phyloP scores from a whole-genome alignment of 306 rosid species.

The Medicago ruthenica region DNA sequence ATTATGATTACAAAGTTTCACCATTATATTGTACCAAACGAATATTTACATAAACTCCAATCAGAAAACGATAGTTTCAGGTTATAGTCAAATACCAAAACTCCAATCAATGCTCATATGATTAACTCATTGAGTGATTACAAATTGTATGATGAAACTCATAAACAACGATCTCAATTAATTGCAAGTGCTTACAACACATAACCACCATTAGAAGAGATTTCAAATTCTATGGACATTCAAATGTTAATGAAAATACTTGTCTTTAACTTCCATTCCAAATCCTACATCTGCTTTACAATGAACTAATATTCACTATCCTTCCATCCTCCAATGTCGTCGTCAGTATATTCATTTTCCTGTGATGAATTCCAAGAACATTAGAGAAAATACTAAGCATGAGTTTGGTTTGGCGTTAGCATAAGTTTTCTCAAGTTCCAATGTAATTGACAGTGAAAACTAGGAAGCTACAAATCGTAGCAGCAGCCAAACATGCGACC shows the following conservation, averaged over 20 bases:
- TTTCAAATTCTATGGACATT: conserved; percentile 32
- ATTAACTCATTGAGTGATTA: conserved; percentile 13
- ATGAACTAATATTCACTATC: conserved; percentile 50
- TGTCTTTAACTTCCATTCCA: conserved; percentile 32
- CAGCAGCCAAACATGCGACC: not conserved
- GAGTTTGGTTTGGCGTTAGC: not conserved
- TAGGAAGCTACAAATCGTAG: not conserved
- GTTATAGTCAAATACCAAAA: not conserved
- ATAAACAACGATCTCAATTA: conserved; percentile 1
- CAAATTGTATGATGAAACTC: conserved; percentile 35
- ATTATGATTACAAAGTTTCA: not conserved
- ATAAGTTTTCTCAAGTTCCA: not conserved
- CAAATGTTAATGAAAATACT: conserved; percentile 16
- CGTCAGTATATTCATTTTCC: conserved; percentile 49
- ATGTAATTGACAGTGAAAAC: not conserved
- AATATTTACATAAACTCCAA: not conserved
- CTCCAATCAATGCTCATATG: not conserved
- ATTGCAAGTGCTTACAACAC: conserved; percentile 30
- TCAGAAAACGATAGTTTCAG: not conserved
- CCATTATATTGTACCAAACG: not conserved
- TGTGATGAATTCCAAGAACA: conserved; percentile 46
- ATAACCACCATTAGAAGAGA: conserved; percentile 3
- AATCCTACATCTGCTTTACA: conserved; percentile 34
- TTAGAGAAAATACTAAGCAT: conserved; percentile 34
- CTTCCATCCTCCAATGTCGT: conserved; percentile 77